These are phyloP conservation scores for Wallacemonas sp. DNA, from an alignment of 208 protist genomes.

Conservation along the genomic window DNA sequence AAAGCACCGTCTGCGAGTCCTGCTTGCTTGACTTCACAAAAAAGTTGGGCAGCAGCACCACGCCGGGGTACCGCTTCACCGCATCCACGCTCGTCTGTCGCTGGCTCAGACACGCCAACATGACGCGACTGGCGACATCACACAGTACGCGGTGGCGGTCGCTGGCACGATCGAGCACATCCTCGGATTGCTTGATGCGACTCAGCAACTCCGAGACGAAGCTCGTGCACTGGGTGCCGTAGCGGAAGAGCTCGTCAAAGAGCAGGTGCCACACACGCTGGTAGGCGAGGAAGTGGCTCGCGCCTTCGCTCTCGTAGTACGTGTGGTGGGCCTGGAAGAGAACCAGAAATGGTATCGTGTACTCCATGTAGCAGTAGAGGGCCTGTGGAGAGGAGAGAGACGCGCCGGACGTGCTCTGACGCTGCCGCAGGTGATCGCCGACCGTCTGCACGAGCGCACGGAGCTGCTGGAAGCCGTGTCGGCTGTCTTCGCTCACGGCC, in stretches of 20 bases:
- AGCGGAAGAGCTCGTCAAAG: conserved; percentile 79
- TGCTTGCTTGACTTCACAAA: conserved; percentile 40
- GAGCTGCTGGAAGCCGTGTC: conserved; percentile 53
- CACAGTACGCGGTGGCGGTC: conserved; percentile 62
- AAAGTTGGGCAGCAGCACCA: conserved; percentile 65
- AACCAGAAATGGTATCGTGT: conserved; percentile 77
- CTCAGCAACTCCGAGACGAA: conserved; percentile 76
- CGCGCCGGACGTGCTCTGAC: conserved; percentile 36
- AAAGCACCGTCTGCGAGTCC: conserved; percentile 29
- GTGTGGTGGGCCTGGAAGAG: conserved; percentile 81
- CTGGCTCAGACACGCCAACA: conserved; percentile 67
- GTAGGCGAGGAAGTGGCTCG: conserved; percentile 55
- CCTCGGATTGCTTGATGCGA: conserved; percentile 75
- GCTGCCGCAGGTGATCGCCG: conserved; percentile 50
- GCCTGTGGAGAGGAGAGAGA: conserved; percentile 55
- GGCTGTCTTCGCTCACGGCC: conserved; percentile 63
- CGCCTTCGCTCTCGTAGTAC: conserved; percentile 59
- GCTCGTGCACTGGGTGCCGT: conserved; percentile 59
- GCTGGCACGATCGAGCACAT: conserved; percentile 53
- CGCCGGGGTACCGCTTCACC: conserved; percentile 69
- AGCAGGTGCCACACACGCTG: conserved; percentile 84
- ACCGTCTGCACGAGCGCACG: conserved; percentile 40
- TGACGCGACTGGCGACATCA: conserved; percentile 64
- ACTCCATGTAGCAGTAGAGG: conserved; percentile 75
- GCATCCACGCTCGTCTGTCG: conserved; percentile 52